These are phyloP conservation scores for Whalleya microplaca DNA, from an alignment of 2,329 filamentous ascomycete species.

Conservation along the genomic window DNA sequence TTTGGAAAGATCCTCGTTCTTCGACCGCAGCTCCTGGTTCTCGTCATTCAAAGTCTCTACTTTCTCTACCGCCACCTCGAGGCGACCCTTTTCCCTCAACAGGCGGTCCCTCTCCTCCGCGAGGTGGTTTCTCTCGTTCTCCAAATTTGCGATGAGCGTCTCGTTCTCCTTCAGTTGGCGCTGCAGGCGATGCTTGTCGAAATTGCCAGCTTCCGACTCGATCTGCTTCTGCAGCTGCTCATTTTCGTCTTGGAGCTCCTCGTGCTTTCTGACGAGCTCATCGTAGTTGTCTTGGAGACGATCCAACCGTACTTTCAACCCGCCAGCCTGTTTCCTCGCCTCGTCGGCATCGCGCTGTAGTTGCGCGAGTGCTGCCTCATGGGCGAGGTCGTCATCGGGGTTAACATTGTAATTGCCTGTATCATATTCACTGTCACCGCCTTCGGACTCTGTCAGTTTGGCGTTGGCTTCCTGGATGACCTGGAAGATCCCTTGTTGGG, in stretches of 20 bases:
- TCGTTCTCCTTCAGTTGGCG: slow-evolving; percentile 67
- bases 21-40: slow-evolving; percentile 61
- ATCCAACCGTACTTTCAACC: slow-evolving; percentile 62
- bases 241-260: slow-evolving; percentile 64
- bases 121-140: slow-evolving; percentile 64
- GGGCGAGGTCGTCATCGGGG: slow-evolving; percentile 56
- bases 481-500: slow-evolving; percentile 44
- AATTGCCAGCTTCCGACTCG: slow-evolving; percentile 56
- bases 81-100: slow-evolving; percentile 35
- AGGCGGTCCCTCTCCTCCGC: slow-evolving; percentile 48
- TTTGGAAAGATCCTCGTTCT: slow-evolving; percentile 61
- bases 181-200: slow-evolving; percentile 56
- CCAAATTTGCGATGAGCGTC: slow-evolving; percentile 71
- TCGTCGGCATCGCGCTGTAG: slow-evolving; percentile 55
- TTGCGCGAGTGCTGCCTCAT: slow-evolving; percentile 59
- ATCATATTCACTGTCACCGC: slow-evolving; percentile 35
- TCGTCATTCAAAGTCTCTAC: slow-evolving; percentile 60
- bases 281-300: slow-evolving; percentile 66
- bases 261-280: slow-evolving; percentile 55
- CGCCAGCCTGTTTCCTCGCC: slow-evolving; percentile 60
- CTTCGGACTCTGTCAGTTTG: slow-evolving; percentile 38
- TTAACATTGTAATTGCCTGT: slow-evolving; percentile 35
- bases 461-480: slow-evolving; percentile 32
- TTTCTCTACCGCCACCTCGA: slow-evolving; percentile 54
- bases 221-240: slow-evolving; percentile 59